Conservation (phyloP, 352 stramenopile genomes). For the Plasmopara viticola region DNA sequence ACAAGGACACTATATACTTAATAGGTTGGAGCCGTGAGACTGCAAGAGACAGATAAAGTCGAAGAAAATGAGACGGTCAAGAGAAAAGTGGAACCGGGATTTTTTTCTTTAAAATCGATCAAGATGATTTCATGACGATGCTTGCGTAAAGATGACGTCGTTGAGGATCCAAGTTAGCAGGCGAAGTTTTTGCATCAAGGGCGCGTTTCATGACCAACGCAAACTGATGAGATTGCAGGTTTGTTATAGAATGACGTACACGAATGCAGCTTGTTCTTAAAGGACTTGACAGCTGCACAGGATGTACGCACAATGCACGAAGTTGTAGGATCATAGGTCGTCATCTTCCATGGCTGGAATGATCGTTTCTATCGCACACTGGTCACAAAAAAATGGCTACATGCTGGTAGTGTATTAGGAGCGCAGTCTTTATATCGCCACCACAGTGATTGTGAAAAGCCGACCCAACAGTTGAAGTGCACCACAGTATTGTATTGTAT, state of each 20-base stretch:
- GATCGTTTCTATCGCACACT: too few species aligned
- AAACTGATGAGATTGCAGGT: neutral
- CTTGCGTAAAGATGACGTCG: constrained; percentile 24
- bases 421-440: too few species aligned
- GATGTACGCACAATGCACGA: too few species aligned
- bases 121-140: constrained; percentile 44
- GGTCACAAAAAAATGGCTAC: too few species aligned
- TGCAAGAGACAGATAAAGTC: constrained; percentile 9
- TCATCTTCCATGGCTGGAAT: too few species aligned
- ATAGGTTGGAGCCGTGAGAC: constrained; percentile 4
- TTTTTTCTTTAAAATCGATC: constrained; percentile 41
- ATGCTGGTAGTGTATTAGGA: too few species aligned
- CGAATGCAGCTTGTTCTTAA: too few species aligned
- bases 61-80: constrained; percentile 11
- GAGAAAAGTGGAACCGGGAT: constrained; percentile 23
- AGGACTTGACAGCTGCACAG: too few species aligned
- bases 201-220: neutral
- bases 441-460: too few species aligned
- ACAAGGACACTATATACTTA: constrained; percentile 5
- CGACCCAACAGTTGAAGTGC: too few species aligned
- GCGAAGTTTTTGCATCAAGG: constrained; percentile 11
- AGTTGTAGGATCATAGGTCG: too few species aligned
- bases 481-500: too few species aligned
- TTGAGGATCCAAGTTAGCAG: constrained; percentile 23
- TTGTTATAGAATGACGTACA: neutral